Base-by-base conservation (phyloP, 2,329 filamentous ascomycete species). In the Calonectria honghensis region DNA sequence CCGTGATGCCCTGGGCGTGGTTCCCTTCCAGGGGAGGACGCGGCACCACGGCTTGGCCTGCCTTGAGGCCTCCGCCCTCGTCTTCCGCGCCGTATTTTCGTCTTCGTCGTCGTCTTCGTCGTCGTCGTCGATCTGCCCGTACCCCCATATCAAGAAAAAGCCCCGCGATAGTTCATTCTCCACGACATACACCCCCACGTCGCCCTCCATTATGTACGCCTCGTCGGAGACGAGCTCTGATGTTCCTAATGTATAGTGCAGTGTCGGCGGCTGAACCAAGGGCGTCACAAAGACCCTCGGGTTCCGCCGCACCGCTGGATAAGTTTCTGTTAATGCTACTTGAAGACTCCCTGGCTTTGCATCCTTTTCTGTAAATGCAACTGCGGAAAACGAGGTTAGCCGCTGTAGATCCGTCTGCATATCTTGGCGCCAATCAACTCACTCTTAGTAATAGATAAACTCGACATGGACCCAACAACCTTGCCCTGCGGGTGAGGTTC, bases 151-250 rank as follows among this genome's bases (percentile, higher is more conserved):
- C 31, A 73, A 63, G 18, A 73, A 73, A 41, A 73, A 73, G 4
- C 72, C 72, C 39, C 61, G 66, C 1, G 72, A 73, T 63, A 70
- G 14, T 51, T 73, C 72, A 54, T 73, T 73, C 32, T 73, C 72
- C 41, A 73, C 72, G 2, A 73, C 72, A 27, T 70, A 73, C 18
- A 73, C 72, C 31, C 72, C 72, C 16, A 73, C 50, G n/a, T 73
- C 67, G 39, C 51, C 61, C 7, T 73, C 67, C 39, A 61, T 51
- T 20, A 70, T 61, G 27, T 70, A 69, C 35, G 50, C 41, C 20
- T 73, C 72, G 50, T 73, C 72, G 1, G 72, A 70, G n/a, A 73
- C 67, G 16, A 73, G 72, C 41, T 73, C 72, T n/a, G 66, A 70
- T 39, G 72, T 41, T 14, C 72, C 66, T 11, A 73, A 52, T n/a